These are phyloP conservation scores for Seiridium cupressi DNA, from an alignment of 2,329 filamentous ascomycete genomes.

Conservation along the genomic window DNA sequence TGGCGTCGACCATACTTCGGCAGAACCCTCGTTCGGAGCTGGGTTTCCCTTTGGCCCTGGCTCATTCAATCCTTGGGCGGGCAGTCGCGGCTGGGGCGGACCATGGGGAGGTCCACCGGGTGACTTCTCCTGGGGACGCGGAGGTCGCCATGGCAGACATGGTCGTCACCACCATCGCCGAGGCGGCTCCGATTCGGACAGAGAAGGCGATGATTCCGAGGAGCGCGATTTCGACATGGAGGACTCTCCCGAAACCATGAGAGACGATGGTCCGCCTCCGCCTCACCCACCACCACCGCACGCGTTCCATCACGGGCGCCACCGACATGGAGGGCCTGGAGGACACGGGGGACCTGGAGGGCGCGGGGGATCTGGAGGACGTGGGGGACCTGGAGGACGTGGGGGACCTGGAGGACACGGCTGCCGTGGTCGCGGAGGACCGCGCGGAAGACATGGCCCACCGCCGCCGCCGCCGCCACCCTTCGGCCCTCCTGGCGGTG, in stretches of 20 bases:
- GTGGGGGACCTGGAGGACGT: background rate
- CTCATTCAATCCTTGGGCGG: slow-evolving; percentile 16
- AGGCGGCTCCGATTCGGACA: slow-evolving; percentile 22
- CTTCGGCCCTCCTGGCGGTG: slow-evolving; percentile 17
- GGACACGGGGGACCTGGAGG: slow-evolving; percentile 8
- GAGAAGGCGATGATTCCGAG: slow-evolving; percentile 16
- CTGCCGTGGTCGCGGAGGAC: slow-evolving; percentile 17
- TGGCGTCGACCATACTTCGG: slow-evolving; percentile 35
- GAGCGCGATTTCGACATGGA: slow-evolving; percentile 30
- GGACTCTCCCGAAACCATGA: slow-evolving; percentile 30
- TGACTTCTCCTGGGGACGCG: slow-evolving; percentile 11
- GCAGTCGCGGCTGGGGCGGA: slow-evolving; percentile 7
- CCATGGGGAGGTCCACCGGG: slow-evolving; percentile 12
- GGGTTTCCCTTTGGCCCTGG: slow-evolving; percentile 32
- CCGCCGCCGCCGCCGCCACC: slow-evolving; percentile 20
- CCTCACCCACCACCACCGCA: slow-evolving; percentile 10
- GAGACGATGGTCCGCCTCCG: slow-evolving; percentile 11
- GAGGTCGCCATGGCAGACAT: slow-evolving; percentile 15
- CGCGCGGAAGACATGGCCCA: slow-evolving; percentile 15
- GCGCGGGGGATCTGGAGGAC: background rate
- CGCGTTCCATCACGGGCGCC: slow-evolving; percentile 8
- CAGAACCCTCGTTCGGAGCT: slow-evolving; percentile 21
- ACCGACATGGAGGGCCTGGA: slow-evolving; percentile 19
- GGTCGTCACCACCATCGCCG: slow-evolving; percentile 21
- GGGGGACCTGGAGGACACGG: slow-evolving; percentile 14